Conservation (phyloP, 306 rosid genomes). For the Rosa persica region DNA sequence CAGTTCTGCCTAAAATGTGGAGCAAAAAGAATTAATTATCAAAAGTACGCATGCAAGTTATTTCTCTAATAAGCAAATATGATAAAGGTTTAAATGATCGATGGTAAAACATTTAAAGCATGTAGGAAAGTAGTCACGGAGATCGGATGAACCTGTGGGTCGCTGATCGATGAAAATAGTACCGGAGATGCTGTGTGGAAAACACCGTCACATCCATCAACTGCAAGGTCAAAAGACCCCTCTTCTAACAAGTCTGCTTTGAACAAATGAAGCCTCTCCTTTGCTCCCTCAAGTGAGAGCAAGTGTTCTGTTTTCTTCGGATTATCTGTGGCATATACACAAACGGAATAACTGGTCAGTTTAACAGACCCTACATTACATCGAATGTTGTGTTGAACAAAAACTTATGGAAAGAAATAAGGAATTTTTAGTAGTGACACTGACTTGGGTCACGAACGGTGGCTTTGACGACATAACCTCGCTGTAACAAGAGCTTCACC, state of each 20-base stretch:
- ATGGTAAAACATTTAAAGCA: neutral
- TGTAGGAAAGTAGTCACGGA: neutral
- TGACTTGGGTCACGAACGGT: slow-evolving; percentile 42
- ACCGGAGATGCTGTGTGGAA: slow-evolving; percentile 59
- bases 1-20: slow-evolving; percentile 18
- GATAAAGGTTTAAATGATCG: neutral
- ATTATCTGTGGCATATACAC: slow-evolving; percentile 31
- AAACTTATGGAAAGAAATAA: neutral
- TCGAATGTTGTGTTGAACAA: neutral
- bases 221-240: slow-evolving; percentile 43
- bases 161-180: neutral
- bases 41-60: neutral
- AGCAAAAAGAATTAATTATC: neutral
- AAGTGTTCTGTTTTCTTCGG: slow-evolving; percentile 43
- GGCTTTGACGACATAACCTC: slow-evolving; percentile 47
- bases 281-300: slow-evolving; percentile 48
- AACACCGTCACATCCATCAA: slow-evolving; percentile 50
- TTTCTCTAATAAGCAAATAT: neutral
- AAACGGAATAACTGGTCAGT: neutral
- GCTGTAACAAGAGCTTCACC: slow-evolving; percentile 44
- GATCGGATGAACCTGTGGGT: slow-evolving; percentile 40
- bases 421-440: neutral
- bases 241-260: slow-evolving; percentile 50
- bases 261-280: slow-evolving; percentile 17
- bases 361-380: neutral